Evolutionary conservation across 2,329 filamentous ascomycete species (phyloP), one percentile per base, ranked within the genome.

Genomic region (Daldinia eschscholtzii): DNA sequence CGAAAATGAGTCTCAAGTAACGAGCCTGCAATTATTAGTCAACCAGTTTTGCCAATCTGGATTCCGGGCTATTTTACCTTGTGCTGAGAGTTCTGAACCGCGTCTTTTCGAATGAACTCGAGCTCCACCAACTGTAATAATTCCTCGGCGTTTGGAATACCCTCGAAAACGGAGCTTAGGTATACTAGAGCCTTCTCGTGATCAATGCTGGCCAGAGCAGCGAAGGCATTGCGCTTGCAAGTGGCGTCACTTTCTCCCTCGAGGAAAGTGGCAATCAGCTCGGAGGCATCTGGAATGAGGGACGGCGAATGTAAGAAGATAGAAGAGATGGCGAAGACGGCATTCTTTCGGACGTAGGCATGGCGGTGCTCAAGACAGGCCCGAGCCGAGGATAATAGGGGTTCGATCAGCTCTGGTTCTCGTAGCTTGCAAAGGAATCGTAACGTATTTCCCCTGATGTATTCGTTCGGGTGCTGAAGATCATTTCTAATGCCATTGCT

Each of bases 401-500:
- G 96, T 82, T 99, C 96, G 74, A 99, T 94, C 71, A 99, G 90
- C 83, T 99, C 96, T 59, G 95, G 88, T 81, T 99, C 96, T 74
- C 94, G 91, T 70, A 99, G 88, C 85, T 99, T 99, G 87, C 92
- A 96, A 67, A 99, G 89, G 83, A 98, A 99, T 77, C 96, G 93
- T 70, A 99, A 86, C n/a, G 96, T 99, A 80, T 98, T 98, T 79
- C 96, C 96, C 74, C 96, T 91, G 74, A 99, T 94, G 82, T 97
- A 99, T 86, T 99, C 96, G 85, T 99, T 98, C 64, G 96, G 91
- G 77, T 98, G 95, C 80, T 98, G 95, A 68, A 99, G 86, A 79
- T 99, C 96, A 81, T 98, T 97, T 78, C 95, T 91, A 78, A 99
- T 98, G 73, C 96, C 96, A 82, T 99, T 99, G 83, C 95, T 98